phyloP scores from a whole-genome alignment of 2,329 filamentous ascomycete genomes.

The Exophiala sp. region DNA sequence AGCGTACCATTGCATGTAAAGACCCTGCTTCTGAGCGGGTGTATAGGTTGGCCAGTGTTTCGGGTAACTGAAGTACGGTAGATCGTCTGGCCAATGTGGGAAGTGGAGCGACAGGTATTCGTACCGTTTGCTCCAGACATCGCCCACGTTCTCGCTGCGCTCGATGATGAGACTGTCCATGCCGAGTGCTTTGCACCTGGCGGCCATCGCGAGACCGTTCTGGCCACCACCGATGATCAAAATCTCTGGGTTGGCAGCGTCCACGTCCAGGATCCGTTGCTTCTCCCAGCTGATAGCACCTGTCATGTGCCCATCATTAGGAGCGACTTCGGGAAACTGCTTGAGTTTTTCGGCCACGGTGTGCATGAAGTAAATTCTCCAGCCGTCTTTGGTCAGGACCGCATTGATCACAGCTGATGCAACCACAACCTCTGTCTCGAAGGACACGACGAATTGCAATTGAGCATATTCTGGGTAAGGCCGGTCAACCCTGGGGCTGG shows the following conservation, averaged over 20 bases:
- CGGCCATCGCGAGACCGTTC: constrained; percentile 30
- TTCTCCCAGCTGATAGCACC: constrained; percentile 34
- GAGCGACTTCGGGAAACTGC: constrained; percentile 32
- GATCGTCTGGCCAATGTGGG: constrained; percentile 32
- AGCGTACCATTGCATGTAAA: constrained; percentile 33
- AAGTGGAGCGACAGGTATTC: constrained; percentile 34
- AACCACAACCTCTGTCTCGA: constrained; percentile 32
- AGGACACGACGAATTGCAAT: constrained; percentile 33
- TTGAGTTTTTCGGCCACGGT: constrained; percentile 35
- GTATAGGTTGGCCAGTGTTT: constrained; percentile 35
- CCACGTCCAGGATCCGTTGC: constrained; percentile 30
- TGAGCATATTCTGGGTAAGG: constrained; percentile 33
- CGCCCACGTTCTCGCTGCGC: constrained; percentile 29
- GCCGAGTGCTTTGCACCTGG: constrained; percentile 29
- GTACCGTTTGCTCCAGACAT: constrained; percentile 34
- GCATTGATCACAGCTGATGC: constrained; percentile 34
- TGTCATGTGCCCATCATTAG: constrained; percentile 36
- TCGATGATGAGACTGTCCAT: constrained; percentile 34
- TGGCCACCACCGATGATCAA: constrained; percentile 31
- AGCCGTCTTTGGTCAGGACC: constrained; percentile 34
- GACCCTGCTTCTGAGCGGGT: constrained; percentile 32
- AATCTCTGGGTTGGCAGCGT: constrained; percentile 29
- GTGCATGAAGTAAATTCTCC: constrained; percentile 37
- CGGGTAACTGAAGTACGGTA: constrained; percentile 34
- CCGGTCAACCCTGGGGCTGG: constrained; percentile 24